Conservation (phyloP, 179 eudicot species). For the Vitellaria paradoxa region DNA sequence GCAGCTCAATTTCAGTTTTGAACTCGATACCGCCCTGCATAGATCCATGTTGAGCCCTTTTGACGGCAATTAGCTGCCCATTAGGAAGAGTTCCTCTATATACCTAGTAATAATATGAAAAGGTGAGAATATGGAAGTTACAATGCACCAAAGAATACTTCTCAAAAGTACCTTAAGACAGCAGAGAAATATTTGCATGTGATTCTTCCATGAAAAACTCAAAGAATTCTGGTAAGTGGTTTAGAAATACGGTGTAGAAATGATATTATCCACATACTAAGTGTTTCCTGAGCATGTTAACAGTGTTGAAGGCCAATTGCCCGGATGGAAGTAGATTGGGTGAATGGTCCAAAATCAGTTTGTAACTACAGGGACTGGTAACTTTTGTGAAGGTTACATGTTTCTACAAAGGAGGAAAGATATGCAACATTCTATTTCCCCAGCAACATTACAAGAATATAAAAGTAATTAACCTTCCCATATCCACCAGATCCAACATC, state of each 20-base stretch:
- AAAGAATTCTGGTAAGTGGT: too few species aligned
- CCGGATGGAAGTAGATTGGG: not conserved
- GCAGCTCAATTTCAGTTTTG: constrained; percentile 30
- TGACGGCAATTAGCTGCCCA: too few species aligned
- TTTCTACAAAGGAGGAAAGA: too few species aligned
- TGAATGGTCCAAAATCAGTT: not conserved
- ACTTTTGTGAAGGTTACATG: not conserved
- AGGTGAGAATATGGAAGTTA: not conserved
- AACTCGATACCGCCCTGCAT: constrained; percentile 33
- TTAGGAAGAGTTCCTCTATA: not conserved
- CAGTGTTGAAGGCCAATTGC: too few species aligned
- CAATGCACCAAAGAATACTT: not conserved
- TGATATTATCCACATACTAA: too few species aligned
- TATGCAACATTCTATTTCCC: not conserved
- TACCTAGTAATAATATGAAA: not conserved
- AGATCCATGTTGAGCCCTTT: not conserved
- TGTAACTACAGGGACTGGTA: not conserved
- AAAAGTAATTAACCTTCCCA: constrained; percentile 1
- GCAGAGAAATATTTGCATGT: not conserved
- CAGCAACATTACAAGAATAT: not conserved
- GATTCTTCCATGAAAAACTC: not conserved
- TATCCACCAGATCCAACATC: too few species aligned
- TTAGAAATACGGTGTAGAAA: too few species aligned
- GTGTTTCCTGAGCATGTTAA: too few species aligned
- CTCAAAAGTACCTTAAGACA: not conserved